Evolutionary conservation across 2,329 filamentous ascomycete species (phyloP), one percentile per base, ranked within the genome.

Genomic region (Fusarium sp.): DNA sequence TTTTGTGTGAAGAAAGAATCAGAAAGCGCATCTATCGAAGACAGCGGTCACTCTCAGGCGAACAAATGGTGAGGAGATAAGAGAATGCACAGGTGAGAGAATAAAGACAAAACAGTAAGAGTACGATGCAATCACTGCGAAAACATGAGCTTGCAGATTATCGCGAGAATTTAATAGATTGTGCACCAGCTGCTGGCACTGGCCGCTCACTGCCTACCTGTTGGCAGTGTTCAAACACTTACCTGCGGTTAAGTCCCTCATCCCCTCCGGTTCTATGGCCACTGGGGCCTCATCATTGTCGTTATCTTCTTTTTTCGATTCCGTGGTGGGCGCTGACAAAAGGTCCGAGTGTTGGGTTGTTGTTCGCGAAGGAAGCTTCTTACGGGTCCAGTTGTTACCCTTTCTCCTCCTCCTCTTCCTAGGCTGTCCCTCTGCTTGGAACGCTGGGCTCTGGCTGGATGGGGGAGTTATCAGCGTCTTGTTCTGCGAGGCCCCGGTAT

Each of bases 181-280:
- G 20, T 25, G 16, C 43, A 22, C 48, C 49, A 45, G 38, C 44
- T 47, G 11, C 38, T 58, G 45, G 38, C 61, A 57, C 59, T 64
- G 59, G 29, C 61, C 47, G 29, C 38, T 18, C 25, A 38, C 27
- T 41, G 10, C 8, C 12, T 18, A 10, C 22, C 47, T n/a, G 20
- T 24, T 32, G 24, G 10, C 20, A 20, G 11, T 44, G 15, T 41
- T 12, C 4, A 9, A 27, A 16, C 13, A 52, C 49, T 52, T 41
- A 52, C 49, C 32, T 5, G 10, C 32, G 13, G 15, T 16, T 10
- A 20, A 12, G 20, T 16, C 11, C 18, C 32, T 10, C 9, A 16
- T 4, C 27, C 18, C 9, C 49, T 9, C 22, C 13, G 24, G 12
- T 16, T 9, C 18, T 20, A 27, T 41, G 7, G 4, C 9, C 16